Evolutionary conservation across 805 yeast genomes (phyloP).

Genomic region (Metschnikowia noctiluminum): DNA sequence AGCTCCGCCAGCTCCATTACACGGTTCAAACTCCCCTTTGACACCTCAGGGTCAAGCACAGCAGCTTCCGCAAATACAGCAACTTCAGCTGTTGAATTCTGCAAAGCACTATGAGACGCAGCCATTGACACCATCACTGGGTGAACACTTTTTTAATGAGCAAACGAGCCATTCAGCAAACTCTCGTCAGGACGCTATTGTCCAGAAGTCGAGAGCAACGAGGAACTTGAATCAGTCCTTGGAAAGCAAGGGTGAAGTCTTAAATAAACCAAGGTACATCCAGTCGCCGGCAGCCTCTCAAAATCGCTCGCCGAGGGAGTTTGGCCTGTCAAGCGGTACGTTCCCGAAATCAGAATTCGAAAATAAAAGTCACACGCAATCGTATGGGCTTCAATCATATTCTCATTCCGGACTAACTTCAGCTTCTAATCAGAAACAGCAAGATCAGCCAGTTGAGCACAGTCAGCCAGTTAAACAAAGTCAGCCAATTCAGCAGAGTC

Average conservation of each 20-base stretch:
- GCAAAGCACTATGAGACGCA: slow-evolving; percentile 9
- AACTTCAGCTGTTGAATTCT: slow-evolving; percentile 14
- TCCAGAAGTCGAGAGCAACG: slow-evolving; percentile 5
- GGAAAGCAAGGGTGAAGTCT: slow-evolving; percentile 1
- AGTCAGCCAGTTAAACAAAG: too few species aligned
- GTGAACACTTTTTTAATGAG: slow-evolving; percentile 7
- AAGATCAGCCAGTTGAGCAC: too few species aligned
- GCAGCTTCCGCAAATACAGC: slow-evolving; percentile 16
- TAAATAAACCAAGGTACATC: slow-evolving; percentile 29
- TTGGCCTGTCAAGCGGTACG: not conserved
- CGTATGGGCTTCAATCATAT: not conserved
- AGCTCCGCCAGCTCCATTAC: slow-evolving; percentile 14
- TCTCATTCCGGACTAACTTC: not conserved
- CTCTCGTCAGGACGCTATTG: not conserved
- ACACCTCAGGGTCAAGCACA: slow-evolving; percentile 5
- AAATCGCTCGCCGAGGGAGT: slow-evolving; percentile 2
- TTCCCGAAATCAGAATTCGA: not conserved
- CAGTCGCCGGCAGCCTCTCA: slow-evolving; percentile 23
- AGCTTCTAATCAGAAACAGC: not conserved
- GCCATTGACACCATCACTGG: slow-evolving; percentile 17
- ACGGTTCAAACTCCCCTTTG: slow-evolving; percentile 2
- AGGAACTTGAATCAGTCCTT: slow-evolving; percentile 5
- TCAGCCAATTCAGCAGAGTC: too few species aligned
- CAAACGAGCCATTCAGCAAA: not conserved
- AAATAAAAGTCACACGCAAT: not conserved